Conservation (phyloP, 768 basidiomycete species). For the Leccinum broughii region DNA sequence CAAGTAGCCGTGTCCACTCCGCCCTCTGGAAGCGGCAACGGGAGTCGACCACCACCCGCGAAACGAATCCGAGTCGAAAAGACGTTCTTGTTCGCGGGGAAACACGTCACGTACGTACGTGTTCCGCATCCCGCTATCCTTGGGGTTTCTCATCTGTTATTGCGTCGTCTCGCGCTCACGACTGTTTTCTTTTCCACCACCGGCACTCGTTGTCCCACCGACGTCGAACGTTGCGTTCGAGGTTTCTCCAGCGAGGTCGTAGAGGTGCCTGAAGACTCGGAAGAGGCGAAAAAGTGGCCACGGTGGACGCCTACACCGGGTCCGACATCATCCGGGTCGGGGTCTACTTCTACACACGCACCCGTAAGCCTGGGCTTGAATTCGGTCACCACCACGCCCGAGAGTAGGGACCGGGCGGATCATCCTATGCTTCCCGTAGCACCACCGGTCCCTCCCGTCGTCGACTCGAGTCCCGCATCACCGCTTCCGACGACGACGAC, state of each 20-base stretch:
- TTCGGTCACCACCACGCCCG: not conserved
- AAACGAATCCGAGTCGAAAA: conserved; percentile 68
- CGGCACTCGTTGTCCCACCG: not conserved
- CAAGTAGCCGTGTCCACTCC: conserved; percentile 55
- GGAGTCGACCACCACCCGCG: conserved; percentile 4
- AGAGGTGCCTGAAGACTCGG: conserved; percentile 70
- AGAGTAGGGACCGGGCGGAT: not conserved
- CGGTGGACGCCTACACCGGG: conserved; percentile 37
- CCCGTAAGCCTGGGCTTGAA: not conserved
- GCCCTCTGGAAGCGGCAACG: not conserved
- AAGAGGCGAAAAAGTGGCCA: conserved; percentile 79
- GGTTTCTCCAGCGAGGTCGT: conserved; percentile 61
- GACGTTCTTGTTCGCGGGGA: conserved; percentile 73
- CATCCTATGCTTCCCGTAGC: not conserved
- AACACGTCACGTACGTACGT: conserved; percentile 69
- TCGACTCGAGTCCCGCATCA: not conserved
- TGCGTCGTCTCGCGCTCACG: not conserved
- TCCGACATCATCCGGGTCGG: conserved; percentile 9
- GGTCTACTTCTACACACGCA: not conserved
- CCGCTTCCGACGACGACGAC: not conserved
- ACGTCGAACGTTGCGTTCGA: not conserved
- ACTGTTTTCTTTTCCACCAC: not conserved
- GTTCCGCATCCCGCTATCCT: not conserved
- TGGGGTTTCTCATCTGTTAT: not conserved
- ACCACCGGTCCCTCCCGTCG: not conserved